These are phyloP conservation scores for Fusarium sp. DNA, from an alignment of 2,329 filamentous ascomycete species.

Conservation along the genomic window DNA sequence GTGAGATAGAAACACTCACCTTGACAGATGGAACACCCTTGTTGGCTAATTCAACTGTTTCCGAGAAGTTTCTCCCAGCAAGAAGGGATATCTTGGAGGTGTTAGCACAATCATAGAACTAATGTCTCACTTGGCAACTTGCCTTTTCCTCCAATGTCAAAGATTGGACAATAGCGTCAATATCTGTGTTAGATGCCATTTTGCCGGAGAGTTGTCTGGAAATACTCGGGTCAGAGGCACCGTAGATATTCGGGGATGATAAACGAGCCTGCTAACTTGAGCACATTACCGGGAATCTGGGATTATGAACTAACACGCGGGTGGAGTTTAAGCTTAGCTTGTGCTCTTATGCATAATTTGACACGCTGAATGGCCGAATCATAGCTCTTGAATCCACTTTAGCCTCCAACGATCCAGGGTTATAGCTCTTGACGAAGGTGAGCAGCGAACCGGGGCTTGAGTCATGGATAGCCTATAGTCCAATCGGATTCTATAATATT, in stretches of 20 bases:
- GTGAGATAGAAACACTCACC: neutral
- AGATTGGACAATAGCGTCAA: constrained; percentile 22
- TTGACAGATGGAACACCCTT: constrained; percentile 40
- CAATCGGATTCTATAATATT: neutral
- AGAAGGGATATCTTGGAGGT: constrained; percentile 34
- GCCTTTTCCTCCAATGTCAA: constrained; percentile 41
- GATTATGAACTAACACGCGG: neutral
- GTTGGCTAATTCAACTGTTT: constrained; percentile 30
- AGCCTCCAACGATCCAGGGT: neutral
- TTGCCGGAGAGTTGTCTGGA: neutral
- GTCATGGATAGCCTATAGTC: fast-evolving
- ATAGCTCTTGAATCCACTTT: neutral
- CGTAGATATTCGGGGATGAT: neutral
- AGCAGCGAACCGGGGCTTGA: neutral
- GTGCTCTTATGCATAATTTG: neutral
- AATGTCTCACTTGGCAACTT: fast-evolving
- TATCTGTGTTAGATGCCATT: constrained; percentile 18
- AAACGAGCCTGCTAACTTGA: neutral
- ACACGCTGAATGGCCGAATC: neutral
- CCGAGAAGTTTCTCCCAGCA: constrained; percentile 41
- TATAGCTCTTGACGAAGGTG: neutral
- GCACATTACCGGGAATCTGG: constrained; percentile 1
- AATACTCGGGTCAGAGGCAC: neutral
- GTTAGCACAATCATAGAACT: neutral
- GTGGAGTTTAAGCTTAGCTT: no score